A percentile compares a stretch with the other conserved stretches of the same genome.
Conservation (phyloP, 768 basidiomycete species). For the Sarcomyxa edulis region DNA sequence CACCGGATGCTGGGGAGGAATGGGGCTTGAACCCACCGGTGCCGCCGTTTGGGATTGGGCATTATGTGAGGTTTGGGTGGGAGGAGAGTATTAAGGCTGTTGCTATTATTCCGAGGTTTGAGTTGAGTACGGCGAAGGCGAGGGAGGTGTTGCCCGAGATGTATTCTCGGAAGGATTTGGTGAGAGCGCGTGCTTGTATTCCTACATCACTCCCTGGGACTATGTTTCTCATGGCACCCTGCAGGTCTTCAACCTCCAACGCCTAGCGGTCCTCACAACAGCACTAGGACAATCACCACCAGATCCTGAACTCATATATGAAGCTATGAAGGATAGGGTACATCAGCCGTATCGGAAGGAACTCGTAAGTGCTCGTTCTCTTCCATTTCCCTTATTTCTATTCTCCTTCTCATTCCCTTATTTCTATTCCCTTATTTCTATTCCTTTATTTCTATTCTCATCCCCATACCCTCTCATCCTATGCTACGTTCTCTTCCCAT, state of each 20-base stretch:
- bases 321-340: conserved; percentile 97
- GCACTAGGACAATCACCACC: conserved; percentile 88
- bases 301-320: conserved; percentile 94
- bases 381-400: conserved; percentile 1
- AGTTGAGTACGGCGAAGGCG: conserved; percentile 94
- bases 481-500: too few species aligned
- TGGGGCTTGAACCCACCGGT: conserved; percentile 89
- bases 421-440: conserved; percentile 1
- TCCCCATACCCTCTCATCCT: too few species aligned
- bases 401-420: not conserved
- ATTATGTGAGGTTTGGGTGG: conserved; percentile 90
- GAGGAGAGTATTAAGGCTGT: conserved; percentile 80
- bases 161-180: conserved; percentile 90
- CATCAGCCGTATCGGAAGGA: conserved; percentile 94
- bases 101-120: conserved; percentile 92
- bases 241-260: conserved; percentile 96
- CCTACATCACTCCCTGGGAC: not conserved
- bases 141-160: conserved; percentile 78
- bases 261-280: conserved; percentile 92
- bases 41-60: conserved; percentile 88
- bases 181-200: conserved; percentile 42
- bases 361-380: conserved; percentile 58
- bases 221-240: conserved; percentile 1
- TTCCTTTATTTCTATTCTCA: not conserved
- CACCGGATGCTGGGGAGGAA: conserved; percentile 82